Evolutionary conservation across 164 flowering plant species (phyloP).

Genomic region (Kalanchoe fedtschenkoi): DNA sequence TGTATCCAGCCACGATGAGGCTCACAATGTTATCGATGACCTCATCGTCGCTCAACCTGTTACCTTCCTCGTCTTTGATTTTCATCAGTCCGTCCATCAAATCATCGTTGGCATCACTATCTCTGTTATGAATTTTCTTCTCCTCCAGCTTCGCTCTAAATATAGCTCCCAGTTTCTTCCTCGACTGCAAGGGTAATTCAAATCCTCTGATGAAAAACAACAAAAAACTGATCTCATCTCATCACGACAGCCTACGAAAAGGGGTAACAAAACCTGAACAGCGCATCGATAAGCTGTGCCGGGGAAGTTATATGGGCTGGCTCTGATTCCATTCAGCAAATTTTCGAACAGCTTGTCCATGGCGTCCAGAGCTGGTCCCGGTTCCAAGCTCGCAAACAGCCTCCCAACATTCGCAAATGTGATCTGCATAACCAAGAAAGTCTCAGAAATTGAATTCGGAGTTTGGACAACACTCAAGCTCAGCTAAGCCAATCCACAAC

Average conservation of each 20-base stretch:
- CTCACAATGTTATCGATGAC: conserved; percentile 48
- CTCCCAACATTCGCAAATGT: conserved; percentile 34
- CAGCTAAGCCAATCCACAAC: too few relatives aligned
- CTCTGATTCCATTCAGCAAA: conserved; percentile 30
- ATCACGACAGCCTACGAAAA: background rate
- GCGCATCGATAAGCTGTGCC: conserved; percentile 39
- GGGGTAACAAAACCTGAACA: conserved; percentile 26
- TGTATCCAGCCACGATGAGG: conserved; percentile 36
- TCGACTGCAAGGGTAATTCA: conserved; percentile 23
- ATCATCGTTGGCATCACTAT: conserved; percentile 14
- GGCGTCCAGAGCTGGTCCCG: conserved; percentile 25
- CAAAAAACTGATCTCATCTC: too few relatives aligned
- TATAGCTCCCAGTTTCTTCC: conserved; percentile 24
- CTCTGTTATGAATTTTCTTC: conserved; percentile 21
- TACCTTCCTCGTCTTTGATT: conserved; percentile 38
- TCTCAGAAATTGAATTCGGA: too few relatives aligned
- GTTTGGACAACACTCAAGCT: too few relatives aligned
- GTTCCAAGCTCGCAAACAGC: conserved; percentile 36
- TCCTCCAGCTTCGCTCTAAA: conserved; percentile 30
- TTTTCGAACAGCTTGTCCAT: conserved; percentile 23
- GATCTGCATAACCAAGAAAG: conserved; percentile 21
- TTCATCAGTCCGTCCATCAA: conserved; percentile 47
- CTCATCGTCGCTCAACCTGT: conserved; percentile 29
- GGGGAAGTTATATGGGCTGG: conserved; percentile 32
- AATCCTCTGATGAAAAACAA: too few relatives aligned